Evolutionary conservation across 2,329 filamentous ascomycete species (phyloP), one percentile per base, ranked within the genome.

Genomic region (Dryadomyces quercus-mongolicae): DNA sequence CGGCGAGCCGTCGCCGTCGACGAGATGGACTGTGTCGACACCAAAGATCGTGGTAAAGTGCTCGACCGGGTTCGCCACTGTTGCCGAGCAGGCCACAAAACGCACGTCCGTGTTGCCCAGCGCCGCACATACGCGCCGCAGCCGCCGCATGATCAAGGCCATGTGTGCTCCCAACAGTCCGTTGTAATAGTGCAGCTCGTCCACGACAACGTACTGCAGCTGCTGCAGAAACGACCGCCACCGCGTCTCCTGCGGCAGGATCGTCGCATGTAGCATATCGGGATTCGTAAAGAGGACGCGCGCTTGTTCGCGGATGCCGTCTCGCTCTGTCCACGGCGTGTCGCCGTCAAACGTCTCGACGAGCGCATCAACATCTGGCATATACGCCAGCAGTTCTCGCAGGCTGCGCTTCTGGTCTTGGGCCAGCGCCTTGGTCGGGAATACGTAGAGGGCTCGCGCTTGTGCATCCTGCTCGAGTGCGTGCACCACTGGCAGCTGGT

Each of bases 341-440:
- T 98, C 93, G 7, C 93, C 93, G 65, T 98, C 93, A 61, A 95
- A 97, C 0, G 93, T 96, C 64, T 96, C 93, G 2, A 96, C 88
- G 18, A 94, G 71, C 0, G 83, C 73, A 45, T 87, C 76, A 63
- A 25, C 42, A 18, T 87, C 76, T 1, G 85, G 79, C 77, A 98
- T 87, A 62, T 86, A 95, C 1, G 78, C 71, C 57, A 97, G 72
- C 64, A 97, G 78, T 53, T 95, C 89, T 62, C 87, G 88, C 65
- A 98, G 73, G 60, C 90, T 95, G 60, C 90, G 80, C 61, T 85
- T 83, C 67, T 98, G 93, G 67, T 98, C 93, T 66, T 98, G 93
- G 0, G 93, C 92, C 16, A 98, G 71, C 1, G 93, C 93, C 69
- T 98, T 98, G 0, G 93, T 98, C 0, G 93, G 93, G 57, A 98